Evolutionary conservation across 2,329 filamentous ascomycete species (phyloP), one percentile per base, ranked within the genome.

Genomic region (Fusarium mangiferae): DNA sequence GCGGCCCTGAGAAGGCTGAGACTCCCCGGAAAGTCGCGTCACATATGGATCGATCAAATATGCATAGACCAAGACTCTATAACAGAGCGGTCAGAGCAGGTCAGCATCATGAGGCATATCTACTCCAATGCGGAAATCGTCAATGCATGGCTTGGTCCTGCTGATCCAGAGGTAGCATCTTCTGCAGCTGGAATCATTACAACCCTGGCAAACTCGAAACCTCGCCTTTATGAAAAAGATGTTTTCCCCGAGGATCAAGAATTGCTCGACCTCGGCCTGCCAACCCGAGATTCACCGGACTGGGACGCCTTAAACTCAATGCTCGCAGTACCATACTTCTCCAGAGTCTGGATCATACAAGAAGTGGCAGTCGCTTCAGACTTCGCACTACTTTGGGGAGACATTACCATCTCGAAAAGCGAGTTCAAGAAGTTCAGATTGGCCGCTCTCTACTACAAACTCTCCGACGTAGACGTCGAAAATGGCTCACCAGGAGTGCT

Each of bases 21-120:
- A 6, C 24, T 51, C 0, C 8, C 15, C 1, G 13, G 4, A 3
- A 1, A 14, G 7, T 22, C 24, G 3, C 56, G 56, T 0, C 12
- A 13, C 9, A 12, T 59, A 22, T 51, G 56, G 44, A 51, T 59
- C 18, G 24, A 51, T 38, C 56, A 51, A 9, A 59, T 59, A 14
- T 59, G 56, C 20, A 59, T 51, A 4, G 4, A 59, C 2, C 56
- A 59, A 11, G 17, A 12, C 2, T 51, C 20, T 8, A 4, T 20
- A 3, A 0, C 11, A 3, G 56, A 51, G 20, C 6, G 56, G 7
- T 59, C 56, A 1, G 56, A 51, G 7, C 56, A 59, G 6, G 42
- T 59, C 24, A 51, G 24, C 20, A 59, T 39, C 22, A 59, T 59
- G 56, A 30, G 26, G 9, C 18, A 59, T 12, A 51, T 51, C 2